A percentile compares a stretch with the other conserved stretches of the same genome.
These are phyloP conservation scores for Leptographium wingfieldii DNA, from an alignment of 2,329 filamentous ascomycete genomes.

Conservation along the genomic window DNA sequence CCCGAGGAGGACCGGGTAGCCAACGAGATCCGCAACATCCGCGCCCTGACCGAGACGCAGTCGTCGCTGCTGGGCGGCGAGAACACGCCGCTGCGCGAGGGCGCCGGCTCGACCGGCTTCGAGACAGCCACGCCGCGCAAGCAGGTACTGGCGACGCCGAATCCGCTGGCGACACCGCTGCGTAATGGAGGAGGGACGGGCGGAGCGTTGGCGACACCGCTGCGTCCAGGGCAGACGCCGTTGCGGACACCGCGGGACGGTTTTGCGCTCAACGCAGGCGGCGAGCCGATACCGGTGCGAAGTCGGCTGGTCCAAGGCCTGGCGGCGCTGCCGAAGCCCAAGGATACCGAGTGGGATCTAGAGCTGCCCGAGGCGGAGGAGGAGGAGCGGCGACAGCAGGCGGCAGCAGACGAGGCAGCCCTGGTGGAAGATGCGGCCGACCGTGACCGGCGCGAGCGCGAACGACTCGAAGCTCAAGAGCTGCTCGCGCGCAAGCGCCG, in stretches of 20 bases:
- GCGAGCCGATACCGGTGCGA: conserved; percentile 27
- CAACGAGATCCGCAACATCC: conserved; percentile 91
- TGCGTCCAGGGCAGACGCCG: conserved; percentile 53
- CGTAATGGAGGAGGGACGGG: conserved; percentile 29
- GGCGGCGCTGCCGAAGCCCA: conserved; percentile 79
- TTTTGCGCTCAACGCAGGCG: conserved; percentile 59
- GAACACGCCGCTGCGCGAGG: conserved; percentile 79
- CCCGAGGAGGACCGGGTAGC: conserved; percentile 91
- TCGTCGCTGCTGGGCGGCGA: conserved; percentile 89
- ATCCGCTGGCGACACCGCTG: conserved; percentile 56
- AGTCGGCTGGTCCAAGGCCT: conserved; percentile 59
- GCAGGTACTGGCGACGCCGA: conserved; percentile 79
- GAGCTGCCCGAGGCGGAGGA: conserved; percentile 75
- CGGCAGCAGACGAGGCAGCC: conserved; percentile 29
- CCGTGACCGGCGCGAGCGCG: conserved; percentile 65
- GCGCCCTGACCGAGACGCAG: conserved; percentile 82
- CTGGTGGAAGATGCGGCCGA: conserved; percentile 54
- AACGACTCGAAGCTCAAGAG: conserved; percentile 55
- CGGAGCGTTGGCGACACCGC: conserved; percentile 10
- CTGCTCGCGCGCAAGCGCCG: conserved; percentile 66
- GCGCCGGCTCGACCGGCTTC: conserved; percentile 72
- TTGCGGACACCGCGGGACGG: conserved; percentile 69
- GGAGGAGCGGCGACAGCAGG: conserved; percentile 47
- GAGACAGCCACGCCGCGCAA: conserved; percentile 71
- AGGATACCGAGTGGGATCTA: conserved; percentile 87